Conservation (phyloP, 2,329 filamentous ascomycete genomes). For the Colletotrichum liaoningense region DNA sequence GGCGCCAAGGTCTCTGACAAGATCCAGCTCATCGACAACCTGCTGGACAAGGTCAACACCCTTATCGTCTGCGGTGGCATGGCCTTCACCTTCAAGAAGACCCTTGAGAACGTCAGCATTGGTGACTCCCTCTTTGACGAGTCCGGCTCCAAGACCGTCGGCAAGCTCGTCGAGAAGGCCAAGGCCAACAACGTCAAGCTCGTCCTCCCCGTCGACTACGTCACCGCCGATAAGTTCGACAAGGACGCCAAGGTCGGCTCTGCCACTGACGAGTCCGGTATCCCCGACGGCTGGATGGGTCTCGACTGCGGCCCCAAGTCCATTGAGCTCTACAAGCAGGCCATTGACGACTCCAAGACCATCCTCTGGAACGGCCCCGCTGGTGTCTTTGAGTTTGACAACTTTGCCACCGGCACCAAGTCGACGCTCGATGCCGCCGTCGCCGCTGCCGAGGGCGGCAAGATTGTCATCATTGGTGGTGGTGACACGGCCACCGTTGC, state of each 20-base stretch:
- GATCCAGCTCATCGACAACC: constrained; percentile 99
- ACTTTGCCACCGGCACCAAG: constrained; percentile 94
- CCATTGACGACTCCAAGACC: constrained; percentile 90
- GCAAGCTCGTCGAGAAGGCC: constrained; percentile 90
- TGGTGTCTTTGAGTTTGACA: constrained; percentile 97
- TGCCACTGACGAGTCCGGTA: constrained; percentile 88
- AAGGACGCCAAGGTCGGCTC: constrained; percentile 83
- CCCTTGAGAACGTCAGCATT: constrained; percentile 89
- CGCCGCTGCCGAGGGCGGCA: constrained; percentile 80
- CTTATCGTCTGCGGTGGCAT: constrained; percentile 97
- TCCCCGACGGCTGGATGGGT: constrained; percentile 98
- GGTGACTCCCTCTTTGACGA: constrained; percentile 94
- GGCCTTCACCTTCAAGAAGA: constrained; percentile 99
- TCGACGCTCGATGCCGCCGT: constrained; percentile 90
- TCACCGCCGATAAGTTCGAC: constrained; percentile 95
- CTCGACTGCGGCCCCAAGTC: constrained; percentile 94
- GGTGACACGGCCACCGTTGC: constrained; percentile 98
- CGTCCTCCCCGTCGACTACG: constrained; percentile 92
- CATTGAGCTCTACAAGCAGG: constrained; percentile 86
- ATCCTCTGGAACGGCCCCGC: constrained; percentile 99
- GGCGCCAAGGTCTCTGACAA: constrained; percentile 99
- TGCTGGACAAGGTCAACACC: constrained; percentile 97
- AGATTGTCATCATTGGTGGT: constrained; percentile 98
- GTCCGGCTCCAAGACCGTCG: constrained; percentile 91
- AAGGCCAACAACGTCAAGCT: constrained; percentile 97